Evolutionary conservation across 805 yeast species (phyloP), one percentile per base, ranked within the genome.

Genomic region (Hanseniaspora clermontiae): DNA sequence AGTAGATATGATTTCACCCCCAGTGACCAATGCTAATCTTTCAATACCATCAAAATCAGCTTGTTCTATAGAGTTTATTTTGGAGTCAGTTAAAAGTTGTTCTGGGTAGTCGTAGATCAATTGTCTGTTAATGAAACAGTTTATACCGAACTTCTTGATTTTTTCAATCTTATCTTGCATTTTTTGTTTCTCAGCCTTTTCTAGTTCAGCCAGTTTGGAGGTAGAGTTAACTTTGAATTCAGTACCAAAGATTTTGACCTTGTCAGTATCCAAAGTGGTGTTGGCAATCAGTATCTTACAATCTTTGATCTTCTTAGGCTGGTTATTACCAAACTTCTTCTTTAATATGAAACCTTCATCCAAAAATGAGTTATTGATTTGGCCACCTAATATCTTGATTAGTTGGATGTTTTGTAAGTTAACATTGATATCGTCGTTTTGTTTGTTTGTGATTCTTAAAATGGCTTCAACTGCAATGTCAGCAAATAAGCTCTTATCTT

Each of bases 1-100:
- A 1, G 97, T 91, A 8, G 97, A 89, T 1, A 83, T 96, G 54
- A 93, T 97, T 75, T 93, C 97, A 67, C 96, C 98, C 53, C 98
- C 98, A 12, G 97, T 90, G 36, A 89, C 98, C 43, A 91, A 75
- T 2, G 98, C 96, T 62, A 93, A 78, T 68, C 97, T 82, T 74
- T 93, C 98, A 56, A 93, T 87, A 65, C 97, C 99, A 66, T 87
- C 97, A 64, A 93, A 93, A 70, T 93, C 98, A 15, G 98, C 97
- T 68, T 93, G 98, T 71, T 93, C 98, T 61, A 93, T 88, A 24
- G 96, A 82, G 70, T 87, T 90, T 64, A 93, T 86, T 55, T 82
- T 81, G 45, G 88, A 72, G 63, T 91, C 98, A 6, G 95, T 78
- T 66, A 93, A 87, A 62, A 93, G 76, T 71, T 87, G 96, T 72